phyloP scores from a whole-genome alignment of 78 protist species.

The Dictyostelium discoideum region dicty_2.7 NC_007088.5:2525501-2526000 shows the following conservation, averaged over 20 bases:
- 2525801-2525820: slow-evolving; percentile 50
- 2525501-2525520: background rate
- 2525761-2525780: too few relatives aligned
- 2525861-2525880: slow-evolving; percentile 31
- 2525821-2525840: slow-evolving; percentile 55
- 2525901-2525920: too few relatives aligned
- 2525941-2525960: background rate
- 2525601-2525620: slow-evolving; percentile 64
- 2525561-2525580: slow-evolving; percentile 73
- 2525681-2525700: background rate
- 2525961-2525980: too few relatives aligned
- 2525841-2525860: slow-evolving; percentile 66
- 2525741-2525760: too few relatives aligned
- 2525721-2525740: background rate
- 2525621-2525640: slow-evolving; percentile 69
- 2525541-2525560: slow-evolving; percentile 65
- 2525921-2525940: background rate
- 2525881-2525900: background rate
- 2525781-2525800: too few relatives aligned
- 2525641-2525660: slow-evolving; percentile 75
- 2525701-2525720: background rate
- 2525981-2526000: background rate
- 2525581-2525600: slow-evolving; percentile 65
- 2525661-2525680: background rate
- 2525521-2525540: background rate